These are phyloP conservation scores for Nemophila menziesii DNA, from an alignment of 257 asterid genomes.

Conservation along the genomic window DNA sequence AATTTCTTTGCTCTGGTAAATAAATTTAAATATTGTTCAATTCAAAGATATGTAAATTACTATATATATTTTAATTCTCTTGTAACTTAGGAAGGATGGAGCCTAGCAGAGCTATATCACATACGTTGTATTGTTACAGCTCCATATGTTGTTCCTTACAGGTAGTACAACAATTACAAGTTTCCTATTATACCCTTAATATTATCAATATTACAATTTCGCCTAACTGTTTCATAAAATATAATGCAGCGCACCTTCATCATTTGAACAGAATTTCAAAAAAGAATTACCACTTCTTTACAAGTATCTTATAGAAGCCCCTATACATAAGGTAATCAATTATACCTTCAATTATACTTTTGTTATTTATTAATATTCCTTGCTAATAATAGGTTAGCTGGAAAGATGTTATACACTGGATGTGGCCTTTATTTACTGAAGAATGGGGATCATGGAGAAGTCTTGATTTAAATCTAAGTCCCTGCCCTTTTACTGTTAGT, in stretches of 20 bases:
- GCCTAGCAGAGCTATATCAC: slow-evolving; percentile 80
- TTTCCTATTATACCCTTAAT: not conserved
- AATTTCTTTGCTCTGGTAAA: slow-evolving; percentile 91
- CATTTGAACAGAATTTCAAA: slow-evolving; percentile 69
- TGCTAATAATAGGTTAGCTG: slow-evolving; percentile 71
- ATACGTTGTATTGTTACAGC: slow-evolving; percentile 77
- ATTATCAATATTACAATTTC: not conserved
- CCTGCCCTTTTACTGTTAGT: slow-evolving; percentile 81
- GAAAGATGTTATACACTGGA: slow-evolving; percentile 91
- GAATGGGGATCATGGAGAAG: slow-evolving; percentile 96
- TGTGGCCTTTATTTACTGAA: slow-evolving; percentile 94
- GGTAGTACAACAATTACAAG: slow-evolving; percentile 29
- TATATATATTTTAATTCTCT: slow-evolving; percentile 2
- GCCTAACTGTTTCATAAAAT: slow-evolving; percentile 15
- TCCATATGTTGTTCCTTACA: slow-evolving; percentile 92
- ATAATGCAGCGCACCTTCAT: slow-evolving; percentile 71
- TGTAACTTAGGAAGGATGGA: slow-evolving; percentile 92
- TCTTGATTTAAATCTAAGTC: slow-evolving; percentile 61
- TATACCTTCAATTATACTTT: slow-evolving; percentile 2
- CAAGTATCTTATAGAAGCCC: slow-evolving; percentile 74
- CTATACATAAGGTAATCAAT: slow-evolving; percentile 45
- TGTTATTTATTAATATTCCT: not conserved
- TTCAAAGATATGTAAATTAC: not conserved
- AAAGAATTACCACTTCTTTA: slow-evolving; percentile 67
- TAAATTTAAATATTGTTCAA: not conserved